Base-by-base conservation (phyloP, 1,139 yeast genomes). In the Yamadazyma diospyri region DNA sequence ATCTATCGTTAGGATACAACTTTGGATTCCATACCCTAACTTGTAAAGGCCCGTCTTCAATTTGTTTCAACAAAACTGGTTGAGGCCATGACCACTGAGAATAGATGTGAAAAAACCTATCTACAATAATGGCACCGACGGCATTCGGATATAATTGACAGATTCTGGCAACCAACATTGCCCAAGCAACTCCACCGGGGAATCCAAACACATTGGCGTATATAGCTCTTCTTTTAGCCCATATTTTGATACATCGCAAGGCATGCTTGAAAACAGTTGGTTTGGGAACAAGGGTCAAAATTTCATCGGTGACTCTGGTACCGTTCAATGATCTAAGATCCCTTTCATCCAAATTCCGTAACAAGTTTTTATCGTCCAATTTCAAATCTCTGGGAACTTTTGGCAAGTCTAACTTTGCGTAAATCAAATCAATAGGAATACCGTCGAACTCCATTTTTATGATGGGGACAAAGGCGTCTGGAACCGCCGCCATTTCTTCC, bases 171-270 rank as follows among this genome's bases (percentile, higher is more conserved):
- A 88, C 97, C 29, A 92, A 60, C 97, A 92, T 92, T 1, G 98
- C 99, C 98, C 98, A 92, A 0, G 98, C 98, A 22, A 92, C 98
- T 57, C 99, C 99, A 47, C 99, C 99, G 1, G 98, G 98, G 59
- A 92, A 92, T 0, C 98, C 98, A 70, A 83, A 87, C 30, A 92
- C 83, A 52, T 92, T 92, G 4, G 86, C 97, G 57, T 92, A 92
- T 12, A 92, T 76, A 0, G 97, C 98, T 36, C 97, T 72, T 48
- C 88, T 77, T 53, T 88, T 94, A 0, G 99, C 98, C 98, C 99
- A 92, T 53, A 92, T 68, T 56, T 92, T 92, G 37, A 92, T 84
- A 16, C 95, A 92, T 42, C 99, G 66, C 38, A 92, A 65, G 1
- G 97, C 96, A 49, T 88, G 92, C 51, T 88, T 87, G 64, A 92